These are phyloP conservation scores for Roridomyces roridus DNA, from an alignment of 768 basidiomycete species.

Conservation along the genomic window DNA sequence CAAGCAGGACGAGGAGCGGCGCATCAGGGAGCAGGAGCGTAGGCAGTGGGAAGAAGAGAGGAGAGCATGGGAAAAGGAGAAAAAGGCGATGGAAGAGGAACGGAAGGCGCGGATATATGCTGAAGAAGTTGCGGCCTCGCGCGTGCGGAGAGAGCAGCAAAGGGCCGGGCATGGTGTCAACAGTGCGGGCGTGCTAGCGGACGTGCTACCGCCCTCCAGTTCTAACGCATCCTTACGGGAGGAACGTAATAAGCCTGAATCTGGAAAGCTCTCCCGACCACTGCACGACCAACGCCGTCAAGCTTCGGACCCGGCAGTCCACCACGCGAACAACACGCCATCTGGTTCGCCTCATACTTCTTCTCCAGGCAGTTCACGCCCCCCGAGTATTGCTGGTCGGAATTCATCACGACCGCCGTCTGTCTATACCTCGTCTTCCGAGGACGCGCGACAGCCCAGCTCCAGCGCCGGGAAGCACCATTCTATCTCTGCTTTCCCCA, in stretches of 20 bases:
- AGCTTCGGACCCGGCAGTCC: conserved; percentile 50
- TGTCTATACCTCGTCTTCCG: conserved; percentile 61
- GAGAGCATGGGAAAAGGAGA: conserved; percentile 57
- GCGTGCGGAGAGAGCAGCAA: conserved; percentile 63
- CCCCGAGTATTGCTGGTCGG: conserved; percentile 43
- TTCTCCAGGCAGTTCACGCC: conserved; percentile 61
- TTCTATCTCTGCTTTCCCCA: conserved; percentile 43
- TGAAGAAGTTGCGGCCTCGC: conserved; percentile 66
- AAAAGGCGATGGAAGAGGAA: conserved; percentile 58
- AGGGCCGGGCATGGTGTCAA: conserved; percentile 48
- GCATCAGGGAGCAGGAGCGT: conserved; percentile 49
- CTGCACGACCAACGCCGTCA: conserved; percentile 49
- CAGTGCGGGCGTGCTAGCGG: conserved; percentile 32
- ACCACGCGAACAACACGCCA: conserved; percentile 30
- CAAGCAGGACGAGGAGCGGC: conserved; percentile 49
- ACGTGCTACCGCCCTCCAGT: conserved; percentile 36
- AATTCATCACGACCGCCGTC: conserved; percentile 59
- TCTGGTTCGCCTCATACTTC: conserved; percentile 41
- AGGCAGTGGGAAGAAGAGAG: conserved; percentile 51
- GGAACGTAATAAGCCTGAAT: conserved; percentile 50
- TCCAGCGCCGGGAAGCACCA: conserved; percentile 44
- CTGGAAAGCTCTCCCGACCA: conserved; percentile 44
- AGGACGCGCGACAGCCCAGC: conserved; percentile 53
- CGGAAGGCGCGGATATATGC: conserved; percentile 56
- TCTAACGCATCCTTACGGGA: conserved; percentile 47